Conservation (phyloP, 2,329 filamentous ascomycete genomes). For the Teratosphaeria nubilosa region DNA sequence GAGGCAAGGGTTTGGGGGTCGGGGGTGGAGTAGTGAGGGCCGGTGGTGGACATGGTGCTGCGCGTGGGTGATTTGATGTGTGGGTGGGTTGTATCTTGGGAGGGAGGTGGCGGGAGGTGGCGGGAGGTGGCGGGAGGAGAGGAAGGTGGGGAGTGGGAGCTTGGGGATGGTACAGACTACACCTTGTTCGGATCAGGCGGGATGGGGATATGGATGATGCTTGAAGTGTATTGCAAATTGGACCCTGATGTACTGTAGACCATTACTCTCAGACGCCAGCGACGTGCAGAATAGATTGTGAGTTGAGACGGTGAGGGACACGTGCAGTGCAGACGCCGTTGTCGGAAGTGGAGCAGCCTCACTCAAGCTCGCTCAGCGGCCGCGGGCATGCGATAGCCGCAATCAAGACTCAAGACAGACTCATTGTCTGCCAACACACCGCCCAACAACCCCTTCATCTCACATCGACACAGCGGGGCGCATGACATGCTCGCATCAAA, state of each 20-base stretch:
- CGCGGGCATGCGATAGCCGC: not conserved
- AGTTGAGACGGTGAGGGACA: too few relatives aligned
- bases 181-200: not conserved
- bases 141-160: not conserved
- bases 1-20: slow-evolving; percentile 7
- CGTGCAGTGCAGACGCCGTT: not conserved
- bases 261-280: too few relatives aligned
- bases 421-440: not conserved
- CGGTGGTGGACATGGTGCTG: not conserved
- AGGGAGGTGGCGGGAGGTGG: not conserved
- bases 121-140: not conserved
- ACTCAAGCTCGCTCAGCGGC: not conserved
- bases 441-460: not conserved
- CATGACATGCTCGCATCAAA: slow-evolving; percentile 24
- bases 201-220: not conserved
- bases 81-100: not conserved
- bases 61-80: not conserved
- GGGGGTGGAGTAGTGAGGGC: slow-evolving; percentile 7
- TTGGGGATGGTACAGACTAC: not conserved
- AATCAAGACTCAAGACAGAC: not conserved
- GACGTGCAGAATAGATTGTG: too few relatives aligned
- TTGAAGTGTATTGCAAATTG: not conserved
- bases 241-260: too few relatives aligned
- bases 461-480: not conserved
- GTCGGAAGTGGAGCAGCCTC: not conserved